Conservation (phyloP, 306 rosid species). For the Quillaja saponaria region DNA sequence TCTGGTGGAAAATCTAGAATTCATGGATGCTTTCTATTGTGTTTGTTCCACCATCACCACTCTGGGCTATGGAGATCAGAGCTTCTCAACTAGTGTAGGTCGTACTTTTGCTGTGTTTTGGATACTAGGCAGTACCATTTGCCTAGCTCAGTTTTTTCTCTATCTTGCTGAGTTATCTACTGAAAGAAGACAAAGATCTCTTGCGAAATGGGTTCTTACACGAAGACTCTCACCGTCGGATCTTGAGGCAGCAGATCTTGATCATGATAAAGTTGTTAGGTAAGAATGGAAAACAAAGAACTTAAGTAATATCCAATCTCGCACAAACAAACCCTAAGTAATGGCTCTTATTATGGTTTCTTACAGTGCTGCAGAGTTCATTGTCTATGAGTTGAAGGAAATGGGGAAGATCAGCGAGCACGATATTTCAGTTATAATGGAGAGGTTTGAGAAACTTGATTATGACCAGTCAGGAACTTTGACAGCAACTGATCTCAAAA, state of each 20-base stretch:
- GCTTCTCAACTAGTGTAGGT: slow-evolving; percentile 65
- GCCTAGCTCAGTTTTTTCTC: slow-evolving; percentile 73
- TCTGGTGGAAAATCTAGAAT: slow-evolving; percentile 49
- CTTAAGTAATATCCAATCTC: too few species aligned
- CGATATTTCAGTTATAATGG: slow-evolving; percentile 61
- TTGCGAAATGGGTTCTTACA: slow-evolving; percentile 56
- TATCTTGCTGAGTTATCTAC: slow-evolving; percentile 71
- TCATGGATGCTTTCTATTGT: slow-evolving; percentile 72
- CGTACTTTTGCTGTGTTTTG: slow-evolving; percentile 74
- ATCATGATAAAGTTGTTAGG: slow-evolving; percentile 73
- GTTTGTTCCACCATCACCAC: slow-evolving; percentile 85
- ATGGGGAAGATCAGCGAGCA: slow-evolving; percentile 73
- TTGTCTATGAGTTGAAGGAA: slow-evolving; percentile 77
- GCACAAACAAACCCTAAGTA: too few species aligned
- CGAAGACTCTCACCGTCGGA: slow-evolving; percentile 51
- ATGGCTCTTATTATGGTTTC: too few species aligned
- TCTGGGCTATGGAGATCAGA: slow-evolving; percentile 82
- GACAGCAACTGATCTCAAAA: slow-evolving; percentile 62
- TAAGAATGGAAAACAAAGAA: slow-evolving; percentile 21
- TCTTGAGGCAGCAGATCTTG: slow-evolving; percentile 87
- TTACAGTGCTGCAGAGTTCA: slow-evolving; percentile 29
- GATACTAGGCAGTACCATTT: slow-evolving; percentile 79
- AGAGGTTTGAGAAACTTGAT: slow-evolving; percentile 59
- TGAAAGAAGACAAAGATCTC: slow-evolving; percentile 61
- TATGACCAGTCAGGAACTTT: slow-evolving; percentile 69